Evolutionary conservation across 1,284 basidiomycete genomes (phyloP), one percentile per base, ranked within the genome.

Genomic region (Chiua sp.): DNA sequence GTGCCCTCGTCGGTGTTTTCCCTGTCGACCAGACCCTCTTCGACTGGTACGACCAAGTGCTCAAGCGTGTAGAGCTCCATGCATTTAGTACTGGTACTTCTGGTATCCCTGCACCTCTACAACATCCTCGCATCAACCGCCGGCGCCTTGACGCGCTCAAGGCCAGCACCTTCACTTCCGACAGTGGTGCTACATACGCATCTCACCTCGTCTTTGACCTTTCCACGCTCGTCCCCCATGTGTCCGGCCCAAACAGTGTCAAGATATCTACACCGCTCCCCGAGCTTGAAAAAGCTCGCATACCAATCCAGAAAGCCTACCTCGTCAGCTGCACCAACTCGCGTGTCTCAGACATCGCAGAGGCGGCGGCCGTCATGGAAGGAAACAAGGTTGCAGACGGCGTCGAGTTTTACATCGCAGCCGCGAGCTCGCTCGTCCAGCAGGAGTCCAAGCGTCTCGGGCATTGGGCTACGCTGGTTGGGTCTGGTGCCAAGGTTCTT

Each of bases 251-350:
- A 15, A 99, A 99, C 79, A 96, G 93, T 68, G 98, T 99, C 77
- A 99, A 99, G 77, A 78, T 98, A 42, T 93, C 96, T 20, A 98
- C 91, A 0, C 94, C 97, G 1, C 85, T 99, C 1, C 91, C 95
- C 7, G 82, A 85, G 47, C 86, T 99, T 22, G 87, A 93, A 69
- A 78, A 86, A 48, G 79, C 85, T 47, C 85, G 84, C 37, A 92
- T 99, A 68, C 80, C 85, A 30, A 98, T 99, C 74, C 86, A 99
- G 72, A 99, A 99, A 77, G 97, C 97, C 0, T 99, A 99, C 78
- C 92, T 99, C 55, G 94, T 99, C 51, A 96, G 94, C 63, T 99
- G 97, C 77, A 98, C 98, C 64, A 99, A 99, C 78, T 96, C 97
- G 7, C 93, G 98, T 47, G 91, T 93, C 0, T 98, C 96, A 0